Conservation (phyloP, 176 grass and related monocot species). For the Zea luxurians region DNA sequence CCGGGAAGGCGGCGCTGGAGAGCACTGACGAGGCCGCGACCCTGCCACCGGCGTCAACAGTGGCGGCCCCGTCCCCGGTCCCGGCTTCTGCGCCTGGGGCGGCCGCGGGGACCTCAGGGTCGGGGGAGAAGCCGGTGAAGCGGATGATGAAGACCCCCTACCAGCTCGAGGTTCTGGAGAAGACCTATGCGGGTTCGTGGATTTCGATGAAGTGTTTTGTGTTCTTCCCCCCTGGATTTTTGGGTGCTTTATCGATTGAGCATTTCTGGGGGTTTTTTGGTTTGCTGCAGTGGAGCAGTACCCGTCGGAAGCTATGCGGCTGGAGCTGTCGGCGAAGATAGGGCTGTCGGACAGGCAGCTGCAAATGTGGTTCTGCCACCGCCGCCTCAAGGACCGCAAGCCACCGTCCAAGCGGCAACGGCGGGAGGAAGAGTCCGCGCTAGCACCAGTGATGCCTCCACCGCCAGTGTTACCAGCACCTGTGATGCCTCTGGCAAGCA, state of each 20-base stretch:
- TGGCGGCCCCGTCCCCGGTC: background rate
- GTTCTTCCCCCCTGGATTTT: background rate
- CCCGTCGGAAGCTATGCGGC: slow-evolving; percentile 71
- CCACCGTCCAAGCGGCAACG: slow-evolving; percentile 54
- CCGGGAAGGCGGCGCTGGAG: slow-evolving; percentile 24
- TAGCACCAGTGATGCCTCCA: slow-evolving; percentile 21
- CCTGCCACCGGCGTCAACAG: slow-evolving; percentile 1
- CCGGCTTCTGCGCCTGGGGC: slow-evolving; percentile 1
- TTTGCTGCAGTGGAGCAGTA: slow-evolving; percentile 74
- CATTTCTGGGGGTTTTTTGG: slow-evolving; percentile 30
- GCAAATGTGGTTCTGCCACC: slow-evolving; percentile 99
- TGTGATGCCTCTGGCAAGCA: slow-evolving; percentile 39
- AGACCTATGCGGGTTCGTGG: slow-evolving; percentile 69
- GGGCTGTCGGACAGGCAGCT: slow-evolving; percentile 85
- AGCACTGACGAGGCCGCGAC: slow-evolving; percentile 7
- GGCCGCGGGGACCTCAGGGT: slow-evolving; percentile 34
- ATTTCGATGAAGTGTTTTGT: slow-evolving; percentile 17
- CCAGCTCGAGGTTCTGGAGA: slow-evolving; percentile 87
- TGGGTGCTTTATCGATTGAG: slow-evolving; percentile 10
- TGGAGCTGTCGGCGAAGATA: slow-evolving; percentile 79
- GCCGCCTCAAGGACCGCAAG: slow-evolving; percentile 93
- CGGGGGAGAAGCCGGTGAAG: slow-evolving; percentile 63
- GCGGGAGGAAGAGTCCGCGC: slow-evolving; percentile 50
- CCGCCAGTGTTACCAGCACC: slow-evolving; percentile 40
- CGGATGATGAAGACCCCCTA: slow-evolving; percentile 97